Conservation (phyloP, 192 early-diverging fungal genomes). For the Phycomyces blakesleeanus region DNA sequence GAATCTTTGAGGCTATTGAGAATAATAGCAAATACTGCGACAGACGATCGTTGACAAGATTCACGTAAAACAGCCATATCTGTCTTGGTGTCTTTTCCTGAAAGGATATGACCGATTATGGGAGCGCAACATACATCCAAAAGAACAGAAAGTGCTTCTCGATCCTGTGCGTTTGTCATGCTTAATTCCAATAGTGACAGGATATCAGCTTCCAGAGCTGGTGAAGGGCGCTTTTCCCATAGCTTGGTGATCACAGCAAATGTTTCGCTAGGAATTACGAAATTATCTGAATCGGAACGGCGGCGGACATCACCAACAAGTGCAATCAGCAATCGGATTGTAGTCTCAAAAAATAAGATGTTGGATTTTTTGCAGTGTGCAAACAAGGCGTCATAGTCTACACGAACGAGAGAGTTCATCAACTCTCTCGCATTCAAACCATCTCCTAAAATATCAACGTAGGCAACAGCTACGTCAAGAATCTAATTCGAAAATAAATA, state of each 20-base stretch:
- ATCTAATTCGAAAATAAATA: neutral
- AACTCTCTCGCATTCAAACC: slow-evolving; percentile 5
- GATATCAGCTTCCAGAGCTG: slow-evolving; percentile 8
- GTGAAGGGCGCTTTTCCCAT: slow-evolving; percentile 6
- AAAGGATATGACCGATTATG: slow-evolving; percentile 13
- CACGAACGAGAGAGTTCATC: slow-evolving; percentile 3
- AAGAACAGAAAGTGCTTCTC: slow-evolving; percentile 1
- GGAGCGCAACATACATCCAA: slow-evolving; percentile 13
- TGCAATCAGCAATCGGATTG: neutral
- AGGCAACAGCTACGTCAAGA: slow-evolving; percentile 5
- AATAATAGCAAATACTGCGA: slow-evolving; percentile 1
- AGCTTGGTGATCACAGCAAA: slow-evolving; percentile 19
- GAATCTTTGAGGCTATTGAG: neutral
- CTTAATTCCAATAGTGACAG: slow-evolving; percentile 19
- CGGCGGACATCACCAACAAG: slow-evolving; percentile 2
- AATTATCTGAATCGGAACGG: neutral
- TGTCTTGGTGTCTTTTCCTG: slow-evolving; percentile 3
- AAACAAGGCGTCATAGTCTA: slow-evolving; percentile 13
- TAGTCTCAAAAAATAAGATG: neutral
- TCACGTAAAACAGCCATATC: neutral
- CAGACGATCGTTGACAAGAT: neutral
- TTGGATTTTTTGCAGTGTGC: neutral
- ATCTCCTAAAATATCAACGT: slow-evolving; percentile 17
- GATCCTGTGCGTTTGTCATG: slow-evolving; percentile 7
- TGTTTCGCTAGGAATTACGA: slow-evolving; percentile 8